Base-by-base conservation (phyloP, 352 stramenopile species). In the Thalassiosira delicatula region DNA sequence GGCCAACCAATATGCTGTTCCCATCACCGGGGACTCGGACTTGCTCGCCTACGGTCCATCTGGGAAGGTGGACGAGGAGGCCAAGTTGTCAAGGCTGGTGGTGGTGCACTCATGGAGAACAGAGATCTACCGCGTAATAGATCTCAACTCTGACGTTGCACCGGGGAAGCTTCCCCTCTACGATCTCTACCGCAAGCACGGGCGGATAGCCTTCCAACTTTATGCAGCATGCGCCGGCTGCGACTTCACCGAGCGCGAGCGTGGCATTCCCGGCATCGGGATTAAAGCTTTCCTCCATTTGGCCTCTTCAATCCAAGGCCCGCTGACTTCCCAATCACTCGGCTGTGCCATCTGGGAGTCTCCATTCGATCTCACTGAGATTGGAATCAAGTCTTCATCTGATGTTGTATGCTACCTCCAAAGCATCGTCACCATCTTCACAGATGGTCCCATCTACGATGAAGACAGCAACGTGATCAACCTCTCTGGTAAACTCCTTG, bases 211-310 rank as follows among this genome's bases (percentile, higher is more conserved):
- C 4, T 79, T 79, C 25, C 70, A 79, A 53, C 29, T 79, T 8
- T 79, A 65, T 70, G 70, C 59, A 11, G 70, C 35, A 56, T 79
- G 70, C 63, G 9, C 9, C 17, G 70, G 70, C 12, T 79, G 70
- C 32, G 59, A 73, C 25, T 79, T 73, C 46, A 79, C 70, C 40
- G 46, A 72, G 25, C 19, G 35, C 21, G 37, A 49, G 12, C 11
- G 23, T 63, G 70, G 70, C 35, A 51, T 79, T 25, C 2, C n/a
- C 23, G 27, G 30, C 5, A 42, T 67, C 19, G 57, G 57, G 30
- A 51, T 46, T 21, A 2, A 7, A 2, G 49, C 57, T 12, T 63
- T 63, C 29, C 19, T 63, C 7, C 3, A 5, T 19, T 30, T 63
- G 21, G 54, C 29, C 21, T 14, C 5, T 40, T 23, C 14, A 8